A percentile compares a stretch with the other conserved stretches of the same genome.
These are phyloP conservation scores for Rhizodiscina lignyota DNA, from an alignment of 495 filamentous ascomycete species.

Conservation along the genomic window DNA sequence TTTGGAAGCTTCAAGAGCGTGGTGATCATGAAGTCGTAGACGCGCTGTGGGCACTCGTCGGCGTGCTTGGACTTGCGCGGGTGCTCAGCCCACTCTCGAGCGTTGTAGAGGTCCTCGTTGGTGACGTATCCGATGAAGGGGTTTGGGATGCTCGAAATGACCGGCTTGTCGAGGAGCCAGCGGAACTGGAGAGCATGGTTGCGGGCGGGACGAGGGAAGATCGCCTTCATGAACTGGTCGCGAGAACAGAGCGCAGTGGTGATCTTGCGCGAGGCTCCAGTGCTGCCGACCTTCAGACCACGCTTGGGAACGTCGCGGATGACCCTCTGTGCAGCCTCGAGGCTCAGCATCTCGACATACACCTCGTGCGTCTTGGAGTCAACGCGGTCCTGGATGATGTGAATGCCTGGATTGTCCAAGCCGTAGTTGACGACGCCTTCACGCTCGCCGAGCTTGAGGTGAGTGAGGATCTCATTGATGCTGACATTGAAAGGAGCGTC, in stretches of 20 bases:
- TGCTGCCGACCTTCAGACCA: background rate
- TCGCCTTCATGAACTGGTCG: background rate
- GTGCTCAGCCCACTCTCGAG: background rate
- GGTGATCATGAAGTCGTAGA: background rate
- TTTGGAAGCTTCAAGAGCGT: too few species aligned
- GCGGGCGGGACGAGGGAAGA: too few species aligned
- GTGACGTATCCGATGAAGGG: background rate
- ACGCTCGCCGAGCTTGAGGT: background rate
- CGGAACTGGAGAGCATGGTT: background rate
- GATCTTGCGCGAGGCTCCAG: background rate
- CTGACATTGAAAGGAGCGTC: background rate
- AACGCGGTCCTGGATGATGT: background rate
- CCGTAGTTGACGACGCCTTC: background rate
- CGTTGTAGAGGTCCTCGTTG: background rate
- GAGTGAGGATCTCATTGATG: conserved; percentile 1
- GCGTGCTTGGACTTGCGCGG: background rate
- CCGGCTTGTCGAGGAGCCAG: background rate
- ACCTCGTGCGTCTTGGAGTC: background rate
- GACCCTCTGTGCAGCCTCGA: background rate
- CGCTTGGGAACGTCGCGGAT: background rate
- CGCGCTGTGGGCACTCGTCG: background rate
- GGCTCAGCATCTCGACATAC: background rate
- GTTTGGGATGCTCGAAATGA: background rate
- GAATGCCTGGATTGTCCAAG: background rate
- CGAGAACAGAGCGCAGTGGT: background rate